These are phyloP conservation scores for Pleurotus giganteus DNA, from an alignment of 768 basidiomycete genomes.

Conservation along the genomic window DNA sequence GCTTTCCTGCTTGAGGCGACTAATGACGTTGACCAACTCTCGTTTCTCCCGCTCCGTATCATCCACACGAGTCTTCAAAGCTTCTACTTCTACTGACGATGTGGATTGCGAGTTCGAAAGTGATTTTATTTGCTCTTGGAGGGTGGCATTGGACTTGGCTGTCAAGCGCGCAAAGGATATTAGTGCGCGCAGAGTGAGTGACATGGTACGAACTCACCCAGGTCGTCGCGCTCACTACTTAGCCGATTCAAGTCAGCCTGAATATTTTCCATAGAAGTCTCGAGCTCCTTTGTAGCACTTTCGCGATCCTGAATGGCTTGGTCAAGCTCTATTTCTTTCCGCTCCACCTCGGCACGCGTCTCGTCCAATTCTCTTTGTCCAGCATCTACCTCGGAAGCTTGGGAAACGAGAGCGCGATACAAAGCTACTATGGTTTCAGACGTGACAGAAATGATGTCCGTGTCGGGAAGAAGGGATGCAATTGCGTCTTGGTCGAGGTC, in stretches of 20 bases:
- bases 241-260: constrained; percentile 55
- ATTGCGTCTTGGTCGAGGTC: constrained; percentile 68
- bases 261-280: constrained; percentile 45
- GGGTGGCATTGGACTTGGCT: constrained; percentile 43
- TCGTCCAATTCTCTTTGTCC: constrained; percentile 68
- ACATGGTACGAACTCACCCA: constrained; percentile 45
- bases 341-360: constrained; percentile 60
- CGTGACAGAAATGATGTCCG: constrained; percentile 52
- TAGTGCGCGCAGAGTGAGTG: constrained; percentile 14
- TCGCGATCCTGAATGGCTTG: constrained; percentile 82
- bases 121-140: constrained; percentile 55
- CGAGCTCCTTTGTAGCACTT: constrained; percentile 53
- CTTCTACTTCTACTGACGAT: constrained; percentile 60
- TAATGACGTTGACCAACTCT: constrained; percentile 80
- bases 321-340: constrained; percentile 81
- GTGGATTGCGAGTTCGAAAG: constrained; percentile 59
- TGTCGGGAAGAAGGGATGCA: constrained; percentile 58
- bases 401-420: constrained; percentile 60
- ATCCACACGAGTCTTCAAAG: constrained; percentile 58
- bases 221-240: constrained; percentile 62
- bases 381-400: constrained; percentile 53
- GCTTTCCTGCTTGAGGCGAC: constrained; percentile 76
- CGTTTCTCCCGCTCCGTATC: constrained; percentile 89
- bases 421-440: constrained; percentile 59
- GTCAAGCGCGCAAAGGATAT: constrained; percentile 23